Conservation (phyloP, 2,329 filamentous ascomycete species). For the Xylariaceae sp. region DNA sequence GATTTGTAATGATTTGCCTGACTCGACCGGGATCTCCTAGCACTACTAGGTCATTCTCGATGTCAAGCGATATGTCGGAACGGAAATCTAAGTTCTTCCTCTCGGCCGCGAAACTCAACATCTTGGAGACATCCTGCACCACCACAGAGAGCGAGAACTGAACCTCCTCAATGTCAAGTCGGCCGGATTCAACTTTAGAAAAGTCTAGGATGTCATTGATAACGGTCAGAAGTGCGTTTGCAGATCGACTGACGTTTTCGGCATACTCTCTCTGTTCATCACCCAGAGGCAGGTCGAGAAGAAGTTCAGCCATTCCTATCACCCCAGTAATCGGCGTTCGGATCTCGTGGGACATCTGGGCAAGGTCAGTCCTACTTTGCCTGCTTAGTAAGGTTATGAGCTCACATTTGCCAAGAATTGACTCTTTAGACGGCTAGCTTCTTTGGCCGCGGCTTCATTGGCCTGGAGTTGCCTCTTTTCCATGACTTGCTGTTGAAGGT, state of each 20-base stretch:
- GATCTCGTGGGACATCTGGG: conserved; percentile 76
- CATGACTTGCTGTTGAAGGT: conserved; percentile 64
- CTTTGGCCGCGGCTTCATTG: conserved; percentile 77
- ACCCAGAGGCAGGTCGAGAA: conserved; percentile 68
- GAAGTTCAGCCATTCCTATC: conserved; percentile 76
- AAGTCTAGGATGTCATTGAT: conserved; percentile 93
- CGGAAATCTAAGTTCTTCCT: conserved; percentile 76
- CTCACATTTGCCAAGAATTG: conserved; percentile 72
- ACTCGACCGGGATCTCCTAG: conserved; percentile 84
- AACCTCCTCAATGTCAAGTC: conserved; percentile 77
- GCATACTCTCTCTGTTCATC: conserved; percentile 75
- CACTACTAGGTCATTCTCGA: conserved; percentile 72
- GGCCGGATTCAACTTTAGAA: conserved; percentile 80
- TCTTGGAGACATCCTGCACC: conserved; percentile 79
- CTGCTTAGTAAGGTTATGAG: not conserved
- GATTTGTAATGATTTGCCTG: conserved; percentile 80
- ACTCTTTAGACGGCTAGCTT: conserved; percentile 78
- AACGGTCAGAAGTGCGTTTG: conserved; percentile 79
- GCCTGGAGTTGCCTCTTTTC: conserved; percentile 73
- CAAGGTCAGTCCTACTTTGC: conserved; percentile 12
- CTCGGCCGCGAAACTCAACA: conserved; percentile 83
- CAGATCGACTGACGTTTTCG: conserved; percentile 77
- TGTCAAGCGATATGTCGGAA: conserved; percentile 63
- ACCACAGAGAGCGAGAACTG: conserved; percentile 76
- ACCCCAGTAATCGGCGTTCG: conserved; percentile 79